Evolutionary conservation across 176 grass and related monocot species (phyloP), one percentile per base, ranked within the genome.

Genomic region (Neostapfia colusana): DNA sequence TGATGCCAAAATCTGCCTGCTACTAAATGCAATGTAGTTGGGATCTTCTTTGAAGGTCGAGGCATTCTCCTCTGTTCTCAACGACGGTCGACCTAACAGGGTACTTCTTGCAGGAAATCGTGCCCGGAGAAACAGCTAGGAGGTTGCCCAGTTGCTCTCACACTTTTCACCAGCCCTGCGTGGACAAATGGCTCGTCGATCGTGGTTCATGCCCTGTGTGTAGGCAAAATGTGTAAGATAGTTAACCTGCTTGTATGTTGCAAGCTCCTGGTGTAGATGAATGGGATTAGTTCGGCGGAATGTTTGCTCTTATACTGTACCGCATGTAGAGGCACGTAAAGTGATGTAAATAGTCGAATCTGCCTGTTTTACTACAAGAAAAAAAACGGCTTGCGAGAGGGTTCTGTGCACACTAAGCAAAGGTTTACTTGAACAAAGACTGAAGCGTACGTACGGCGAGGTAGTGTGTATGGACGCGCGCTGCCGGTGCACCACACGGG

Each of bases 151-250:
- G 16, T 65, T 96, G 92, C 67, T 89, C 83, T 5, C 92, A 96
- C 79, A 91, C 64, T 37, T 96, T 96, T 17, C 92, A 96, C 73
- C 76, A 83, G 86, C 68, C 37, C 16, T 96, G 93, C 54, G 86
- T 96, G 68, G 93, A 96, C 75, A 92, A 85, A 83, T 96, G 93
- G 93, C 89, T 96, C 17, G 62, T 62, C 61, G 79, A 75, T 27
- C 89, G 81, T 41, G 87, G 87, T 1, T 89, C 92, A 23, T 96
- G 92, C 80, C 92, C 92, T 60, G 89, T 96, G 11, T 96, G 92
- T 62, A 79, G 93, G 75, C 93, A 96, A 50, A 41, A 80, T 74
- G 89, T 92, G 67, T 85, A 84, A 76, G 16, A 37, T 26, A 54
- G 56, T 15, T 49, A 71, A 59, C 8, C 6, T 16, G 23, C 12